Evolutionary conservation across 2,329 filamentous ascomycete genomes (phyloP).

Genomic region (Penicillium sp.): DNA sequence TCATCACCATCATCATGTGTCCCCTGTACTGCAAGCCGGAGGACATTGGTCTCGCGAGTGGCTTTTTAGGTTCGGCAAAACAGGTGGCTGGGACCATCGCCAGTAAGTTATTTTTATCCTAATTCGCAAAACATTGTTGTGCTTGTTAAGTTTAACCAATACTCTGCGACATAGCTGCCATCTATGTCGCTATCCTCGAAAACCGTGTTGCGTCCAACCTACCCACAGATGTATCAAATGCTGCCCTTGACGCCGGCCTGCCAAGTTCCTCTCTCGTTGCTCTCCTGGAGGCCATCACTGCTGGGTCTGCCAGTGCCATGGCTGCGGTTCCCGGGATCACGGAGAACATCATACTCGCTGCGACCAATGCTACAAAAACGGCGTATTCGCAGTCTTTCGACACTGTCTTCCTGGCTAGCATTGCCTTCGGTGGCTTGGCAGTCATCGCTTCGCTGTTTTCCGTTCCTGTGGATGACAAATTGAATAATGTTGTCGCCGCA

Average conservation of each 20-base stretch:
- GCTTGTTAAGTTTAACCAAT: too few relatives aligned
- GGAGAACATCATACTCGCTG: slow-evolving; percentile 29
- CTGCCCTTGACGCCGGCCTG: slow-evolving; percentile 35
- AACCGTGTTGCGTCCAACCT: slow-evolving; percentile 13
- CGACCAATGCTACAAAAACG: slow-evolving; percentile 32
- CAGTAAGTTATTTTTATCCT: not conserved
- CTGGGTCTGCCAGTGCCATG: slow-evolving; percentile 26
- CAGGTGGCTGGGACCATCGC: slow-evolving; percentile 22
- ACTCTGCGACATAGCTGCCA: slow-evolving; percentile 11
- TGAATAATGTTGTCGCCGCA: slow-evolving; percentile 8
- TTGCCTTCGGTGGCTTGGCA: slow-evolving; percentile 19
- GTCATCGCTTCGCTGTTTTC: slow-evolving; percentile 10
- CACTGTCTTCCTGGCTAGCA: slow-evolving; percentile 34
- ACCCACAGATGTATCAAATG: slow-evolving; percentile 25
- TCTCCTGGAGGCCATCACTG: slow-evolving; percentile 32
- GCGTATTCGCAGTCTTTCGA: slow-evolving; percentile 45
- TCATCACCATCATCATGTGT: slow-evolving; percentile 21
- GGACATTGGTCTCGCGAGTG: slow-evolving; percentile 20
- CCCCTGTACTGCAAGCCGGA: slow-evolving; percentile 19
- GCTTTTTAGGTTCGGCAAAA: slow-evolving; percentile 20
- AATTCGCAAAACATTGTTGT: not conserved
- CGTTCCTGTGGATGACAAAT: slow-evolving; percentile 5
- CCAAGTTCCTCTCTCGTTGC: slow-evolving; percentile 28
- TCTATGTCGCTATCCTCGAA: slow-evolving; percentile 23
- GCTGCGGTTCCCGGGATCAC: slow-evolving; percentile 32